Percentiles rank a stretch among this genome's conserved stretches.
Evolutionary conservation across 108 stramenopile species (phyloP).

Genomic region (Schizochytrium sp.): DNA sequence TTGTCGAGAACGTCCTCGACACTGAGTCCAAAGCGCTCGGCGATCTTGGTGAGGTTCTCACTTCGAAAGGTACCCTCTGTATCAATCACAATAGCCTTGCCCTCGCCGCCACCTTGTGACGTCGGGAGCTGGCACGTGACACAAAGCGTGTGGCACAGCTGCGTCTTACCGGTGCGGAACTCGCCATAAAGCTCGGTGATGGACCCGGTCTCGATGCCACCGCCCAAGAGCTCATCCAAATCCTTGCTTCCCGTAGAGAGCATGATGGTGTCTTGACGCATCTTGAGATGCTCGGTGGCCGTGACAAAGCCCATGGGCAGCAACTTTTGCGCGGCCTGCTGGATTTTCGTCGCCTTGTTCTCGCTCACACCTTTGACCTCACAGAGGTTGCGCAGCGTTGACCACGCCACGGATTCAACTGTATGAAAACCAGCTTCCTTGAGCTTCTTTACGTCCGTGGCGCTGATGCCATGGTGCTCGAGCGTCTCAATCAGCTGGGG

Average conservation of each 20-base stretch:
- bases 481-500: slow-evolving; percentile 38
- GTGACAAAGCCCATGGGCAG: slow-evolving; percentile 96
- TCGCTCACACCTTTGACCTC: slow-evolving; percentile 94
- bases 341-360: slow-evolving; percentile 83
- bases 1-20: slow-evolving; percentile 86
- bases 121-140: slow-evolving; percentile 96
- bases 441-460: slow-evolving; percentile 87
- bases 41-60: slow-evolving; percentile 82
- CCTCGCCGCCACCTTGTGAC: slow-evolving; percentile 95
- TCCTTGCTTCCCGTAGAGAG: slow-evolving; percentile 92
- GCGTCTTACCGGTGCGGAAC: slow-evolving; percentile 90
- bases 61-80: slow-evolving; percentile 99
- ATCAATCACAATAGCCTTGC: slow-evolving; percentile 98
- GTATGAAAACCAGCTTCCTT: slow-evolving; percentile 92
- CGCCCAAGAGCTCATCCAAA: slow-evolving; percentile 79
- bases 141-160: slow-evolving; percentile 98
- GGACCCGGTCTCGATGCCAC: slow-evolving; percentile 95
- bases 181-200: slow-evolving; percentile 95
- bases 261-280: slow-evolving; percentile 67
- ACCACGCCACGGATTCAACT: slow-evolving; percentile 84
- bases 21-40: slow-evolving; percentile 91
- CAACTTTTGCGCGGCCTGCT: slow-evolving; percentile 81
- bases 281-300: slow-evolving; percentile 79
- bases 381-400: slow-evolving; percentile 79
- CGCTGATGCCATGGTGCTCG: slow-evolving; percentile 86